Evolutionary conservation across 768 basidiomycete species (phyloP), one percentile per base, ranked within the genome.

Genomic region (Tulasnella sp.): DNA sequence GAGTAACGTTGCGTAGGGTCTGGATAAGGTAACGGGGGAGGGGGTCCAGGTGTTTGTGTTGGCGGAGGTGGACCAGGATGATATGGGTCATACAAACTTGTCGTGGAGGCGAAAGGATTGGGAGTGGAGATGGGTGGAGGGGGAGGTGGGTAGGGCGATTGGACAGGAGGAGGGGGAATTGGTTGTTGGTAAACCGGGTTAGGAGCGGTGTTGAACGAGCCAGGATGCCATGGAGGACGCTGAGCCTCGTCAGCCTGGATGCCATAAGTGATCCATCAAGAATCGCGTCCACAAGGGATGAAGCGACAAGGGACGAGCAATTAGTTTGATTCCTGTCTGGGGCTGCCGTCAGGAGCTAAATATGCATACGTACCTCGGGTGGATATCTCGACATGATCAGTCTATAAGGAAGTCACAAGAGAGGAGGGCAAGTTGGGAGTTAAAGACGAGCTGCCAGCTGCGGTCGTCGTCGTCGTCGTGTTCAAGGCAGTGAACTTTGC

Each of bases 161-260:
- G 50, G n/a, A n/a, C n/a, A n/a, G n/a, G n/a, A n/a, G n/a, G n/a
- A n/a, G n/a, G n/a, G n/a, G 50, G 50, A 7, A 34, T 40, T 37
- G 14, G 55, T 49, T 43, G 54, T 8, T 31, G 31, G 41, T 57
- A 57, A 25, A 25, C 21, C 32, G 53, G 53, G 11, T 42, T 42
- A 6, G 15, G 34, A 46, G 31, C 45, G 25, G 42, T 41, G 37
- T 57, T 49, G 42, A 43, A 35, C 42, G 55, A 31, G 55, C 29
- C n/a, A 34, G 32, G 48, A 57, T 25, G 42, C n/a, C 31, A 43
- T 31, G 34, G 42, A 32, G 21, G 43, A 21, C 55, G 42, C 37
- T 57, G 55, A 23, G 55, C 46, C 39, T 57, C 55, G 23, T 57
- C 55, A 34, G 55, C 55, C 55, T 57, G 25, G 25, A 12, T 12